Percentiles rank a stretch among this genome's conserved stretches.
Conservation (phyloP, 805 yeast genomes). For the Candida orba region DNA sequence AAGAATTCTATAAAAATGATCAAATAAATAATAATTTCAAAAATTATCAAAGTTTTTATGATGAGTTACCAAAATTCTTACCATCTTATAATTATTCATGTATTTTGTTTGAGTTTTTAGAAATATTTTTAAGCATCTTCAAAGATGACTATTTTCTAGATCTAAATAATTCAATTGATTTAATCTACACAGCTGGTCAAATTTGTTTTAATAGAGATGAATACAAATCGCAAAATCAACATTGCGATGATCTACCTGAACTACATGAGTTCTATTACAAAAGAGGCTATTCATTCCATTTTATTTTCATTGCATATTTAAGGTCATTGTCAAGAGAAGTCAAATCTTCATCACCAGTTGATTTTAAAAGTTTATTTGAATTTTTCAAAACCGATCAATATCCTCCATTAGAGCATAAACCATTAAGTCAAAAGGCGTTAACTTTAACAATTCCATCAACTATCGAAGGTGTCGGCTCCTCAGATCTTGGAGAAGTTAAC, state of each 20-base stretch:
- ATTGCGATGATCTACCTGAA: conserved; percentile 25
- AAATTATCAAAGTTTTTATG: conserved; percentile 27
- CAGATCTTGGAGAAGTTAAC: conserved; percentile 17
- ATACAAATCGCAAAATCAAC: conserved; percentile 8
- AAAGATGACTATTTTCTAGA: conserved; percentile 27
- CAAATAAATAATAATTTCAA: conserved; percentile 19
- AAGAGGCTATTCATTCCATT: conserved; percentile 29
- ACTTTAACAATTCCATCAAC: conserved; percentile 27
- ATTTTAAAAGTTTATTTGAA: conserved; percentile 25
- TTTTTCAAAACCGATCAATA: conserved; percentile 26
- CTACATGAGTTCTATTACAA: conserved; percentile 26
- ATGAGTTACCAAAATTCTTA: conserved; percentile 26
- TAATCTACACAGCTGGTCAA: conserved; percentile 31
- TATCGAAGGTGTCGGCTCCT: conserved; percentile 8
- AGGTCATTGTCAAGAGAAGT: conserved; percentile 25
- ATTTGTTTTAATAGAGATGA: conserved; percentile 27
- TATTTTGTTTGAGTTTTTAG: conserved; percentile 31
- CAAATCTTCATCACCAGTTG: conserved; percentile 18
- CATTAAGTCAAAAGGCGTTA: conserved; percentile 29
- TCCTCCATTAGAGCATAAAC: conserved; percentile 28
- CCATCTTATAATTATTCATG: conserved; percentile 31
- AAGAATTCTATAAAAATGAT: conserved; percentile 20
- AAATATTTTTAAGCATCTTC: conserved; percentile 26
- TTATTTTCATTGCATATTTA: conserved; percentile 28
- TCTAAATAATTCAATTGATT: conserved; percentile 24